Percentiles rank a stretch among this genome's conserved stretches.
These are phyloP conservation scores for Capsaspora owczarzaki DNA, from an alignment of 78 protist species.

Conservation along the genomic window DNA sequence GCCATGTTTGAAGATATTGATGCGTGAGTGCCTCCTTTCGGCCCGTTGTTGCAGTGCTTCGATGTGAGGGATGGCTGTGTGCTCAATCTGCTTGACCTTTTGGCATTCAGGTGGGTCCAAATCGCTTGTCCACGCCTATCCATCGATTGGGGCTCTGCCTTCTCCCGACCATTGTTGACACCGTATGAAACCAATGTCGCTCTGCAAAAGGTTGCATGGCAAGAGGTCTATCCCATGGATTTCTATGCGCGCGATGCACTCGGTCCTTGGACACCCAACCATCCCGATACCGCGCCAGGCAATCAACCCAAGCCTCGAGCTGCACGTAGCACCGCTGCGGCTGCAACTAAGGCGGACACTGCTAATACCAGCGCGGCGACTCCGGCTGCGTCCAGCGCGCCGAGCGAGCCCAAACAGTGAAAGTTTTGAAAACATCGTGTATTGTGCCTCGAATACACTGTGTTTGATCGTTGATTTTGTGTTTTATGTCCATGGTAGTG, in stretches of 20 bases:
- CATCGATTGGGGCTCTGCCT: conserved; percentile 97
- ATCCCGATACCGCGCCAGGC: too few species aligned
- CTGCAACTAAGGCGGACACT: too few species aligned
- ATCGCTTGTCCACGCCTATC: conserved; percentile 97
- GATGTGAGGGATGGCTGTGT: not conserved
- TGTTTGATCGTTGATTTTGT: too few species aligned
- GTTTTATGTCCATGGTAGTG: too few species aligned
- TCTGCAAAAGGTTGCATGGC: conserved; percentile 61
- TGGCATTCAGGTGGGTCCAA: conserved; percentile 70
- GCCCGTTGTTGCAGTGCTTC: too few species aligned
- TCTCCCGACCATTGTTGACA: conserved; percentile 70
- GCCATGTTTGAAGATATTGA: conserved; percentile 64
- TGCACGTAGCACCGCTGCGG: too few species aligned
- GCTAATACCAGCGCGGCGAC: too few species aligned
- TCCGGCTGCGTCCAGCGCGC: too few species aligned
- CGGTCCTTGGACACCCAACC: conserved; percentile 36
- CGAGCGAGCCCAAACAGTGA: too few species aligned
- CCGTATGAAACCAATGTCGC: conserved; percentile 90
- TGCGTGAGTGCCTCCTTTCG: conserved; percentile 38
- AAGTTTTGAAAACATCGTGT: too few species aligned
- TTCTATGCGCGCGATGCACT: conserved; percentile 52
- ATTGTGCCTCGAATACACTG: too few species aligned
- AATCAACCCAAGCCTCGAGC: too few species aligned
- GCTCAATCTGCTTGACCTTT: not conserved
- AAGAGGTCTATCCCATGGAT: conserved; percentile 85